Evolutionary conservation across 2,329 filamentous ascomycete genomes (phyloP), one percentile per base, ranked within the genome.

Genomic region (Microsporum ferrugineum): DNA sequence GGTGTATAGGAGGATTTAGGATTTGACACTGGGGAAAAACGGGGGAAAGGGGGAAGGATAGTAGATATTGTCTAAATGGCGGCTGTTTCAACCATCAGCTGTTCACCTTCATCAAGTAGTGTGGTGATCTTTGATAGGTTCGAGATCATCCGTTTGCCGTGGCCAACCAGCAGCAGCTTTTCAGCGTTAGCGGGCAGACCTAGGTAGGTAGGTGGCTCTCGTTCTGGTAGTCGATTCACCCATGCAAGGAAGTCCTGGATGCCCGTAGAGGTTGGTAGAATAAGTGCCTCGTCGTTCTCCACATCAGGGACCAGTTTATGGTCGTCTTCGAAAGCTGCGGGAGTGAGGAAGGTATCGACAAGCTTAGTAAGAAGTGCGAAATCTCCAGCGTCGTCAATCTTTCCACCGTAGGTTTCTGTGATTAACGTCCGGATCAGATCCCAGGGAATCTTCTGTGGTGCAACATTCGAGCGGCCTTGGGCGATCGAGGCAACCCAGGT

Each of bases 391-490:
- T 96, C 85, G 71, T 99, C 94, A 68, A 99, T 91, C 79, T 99
- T 99, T 73, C 94, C 94, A 65, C 94, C 94, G 71, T 99, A 99
- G 65, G 91, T 97, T 76, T 97, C 92, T 0, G 88, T 88, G 62
- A 99, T 83, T 14, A 99, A 83, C 60, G 88, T 91, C 63, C 90
- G 87, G 65, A 99, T 87, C 84, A 99, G 91, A 61, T 95, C 88
- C 94, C 94, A 99, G 0, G 94, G 95, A 23, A 99, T 89, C 71
- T 95, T 96, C 69, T 88, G 84, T 3, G 94, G 94, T 1, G 91
- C 90, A 67, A 99, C 86, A 73, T 99, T 99, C 63, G 90, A 92
- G 62, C 94, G 87, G 66, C 88, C 90, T 67, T 88, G 85, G 2
- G 92, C 88, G 36, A 89, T 85, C 3, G 80, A 80, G 68, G 96